A percentile compares a stretch with the other conserved stretches of the same genome.
phyloP scores from a whole-genome alignment of 2,329 filamentous ascomycete species.

The Periconia digitata region DNA sequence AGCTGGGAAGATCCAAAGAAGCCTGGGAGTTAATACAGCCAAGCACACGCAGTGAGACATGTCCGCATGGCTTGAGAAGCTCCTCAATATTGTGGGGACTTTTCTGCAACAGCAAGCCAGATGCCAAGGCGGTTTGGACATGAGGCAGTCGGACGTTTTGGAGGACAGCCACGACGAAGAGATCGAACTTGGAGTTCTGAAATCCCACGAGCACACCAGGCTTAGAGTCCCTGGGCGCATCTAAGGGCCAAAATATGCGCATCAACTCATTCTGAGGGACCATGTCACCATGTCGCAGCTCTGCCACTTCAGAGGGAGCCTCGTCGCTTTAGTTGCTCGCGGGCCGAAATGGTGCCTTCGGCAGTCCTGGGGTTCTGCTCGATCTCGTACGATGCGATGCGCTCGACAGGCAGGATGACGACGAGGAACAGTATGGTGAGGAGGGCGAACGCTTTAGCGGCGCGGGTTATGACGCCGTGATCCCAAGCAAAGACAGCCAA shows the following conservation, averaged over 20 bases:
- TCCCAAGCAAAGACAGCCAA: constrained; percentile 97
- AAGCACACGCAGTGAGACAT: constrained; percentile 79
- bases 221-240: constrained; percentile 70
- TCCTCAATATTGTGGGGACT: constrained; percentile 77
- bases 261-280: constrained; percentile 78
- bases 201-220: constrained; percentile 92
- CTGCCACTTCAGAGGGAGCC: constrained; percentile 77
- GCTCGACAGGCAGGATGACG: constrained; percentile 80
- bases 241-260: constrained; percentile 97
- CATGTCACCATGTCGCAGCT: constrained; percentile 60
- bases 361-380: constrained; percentile 78
- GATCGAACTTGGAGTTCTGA: constrained; percentile 87
- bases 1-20: constrained; percentile 58
- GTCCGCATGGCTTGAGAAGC: constrained; percentile 83
- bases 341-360: constrained; percentile 82
- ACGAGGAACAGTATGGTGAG: constrained; percentile 83
- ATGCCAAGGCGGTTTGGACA: constrained; percentile 84
- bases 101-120: constrained; percentile 80
- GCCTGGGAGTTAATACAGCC: constrained; percentile 72
- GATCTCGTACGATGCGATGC: constrained; percentile 78
- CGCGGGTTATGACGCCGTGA: constrained; percentile 91
- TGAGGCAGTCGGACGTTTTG: constrained; percentile 85
- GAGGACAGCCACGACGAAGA: constrained; percentile 86
- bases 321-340: constrained; percentile 90
- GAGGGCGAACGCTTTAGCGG: constrained; percentile 79